phyloP scores from a whole-genome alignment of 225 moss, liverwort and hornwort species.

The Rhytidiadelphus loreus region DNA sequence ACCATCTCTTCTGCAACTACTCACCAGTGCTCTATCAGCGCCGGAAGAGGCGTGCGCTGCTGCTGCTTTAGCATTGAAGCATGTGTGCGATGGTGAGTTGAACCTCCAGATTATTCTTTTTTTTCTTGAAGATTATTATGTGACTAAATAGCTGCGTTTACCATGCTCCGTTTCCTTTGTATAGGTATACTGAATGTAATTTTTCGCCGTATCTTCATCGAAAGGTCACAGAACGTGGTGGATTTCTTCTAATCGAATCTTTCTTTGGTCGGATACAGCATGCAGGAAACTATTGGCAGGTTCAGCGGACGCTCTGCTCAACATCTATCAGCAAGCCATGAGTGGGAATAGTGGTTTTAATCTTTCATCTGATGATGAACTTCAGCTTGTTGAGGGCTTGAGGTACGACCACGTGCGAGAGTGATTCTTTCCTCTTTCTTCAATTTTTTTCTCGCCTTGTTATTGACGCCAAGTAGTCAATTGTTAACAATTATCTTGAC shows the following conservation, averaged over 20 bases:
- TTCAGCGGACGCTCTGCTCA: conserved; percentile 70
- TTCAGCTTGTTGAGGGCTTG: conserved; percentile 93
- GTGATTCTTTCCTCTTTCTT: background rate
- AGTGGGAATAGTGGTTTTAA: conserved; percentile 59
- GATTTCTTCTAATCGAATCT: background rate
- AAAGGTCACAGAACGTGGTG: background rate
- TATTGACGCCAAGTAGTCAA: background rate
- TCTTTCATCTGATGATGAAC: conserved; percentile 84
- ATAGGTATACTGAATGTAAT: background rate
- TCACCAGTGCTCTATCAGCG: conserved; percentile 54
- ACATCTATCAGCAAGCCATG: conserved; percentile 74
- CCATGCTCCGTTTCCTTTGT: background rate
- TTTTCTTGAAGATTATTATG: background rate
- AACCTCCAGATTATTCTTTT: background rate
- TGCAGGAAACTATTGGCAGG: conserved; percentile 76
- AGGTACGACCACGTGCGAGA: conserved; percentile 38
- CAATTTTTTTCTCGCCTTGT: background rate
- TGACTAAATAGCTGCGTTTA: background rate
- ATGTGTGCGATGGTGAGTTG: conserved; percentile 89
- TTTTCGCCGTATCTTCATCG: background rate
- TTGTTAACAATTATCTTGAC: background rate
- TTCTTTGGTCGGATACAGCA: conserved; percentile 33
- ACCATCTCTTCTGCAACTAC: conserved; percentile 62
- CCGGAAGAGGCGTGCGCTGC: conserved; percentile 89
- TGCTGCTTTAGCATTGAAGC: conserved; percentile 90